Conservation (phyloP, 208 protist genomes). For the Kentomonas sorsogonicus region DNA sequence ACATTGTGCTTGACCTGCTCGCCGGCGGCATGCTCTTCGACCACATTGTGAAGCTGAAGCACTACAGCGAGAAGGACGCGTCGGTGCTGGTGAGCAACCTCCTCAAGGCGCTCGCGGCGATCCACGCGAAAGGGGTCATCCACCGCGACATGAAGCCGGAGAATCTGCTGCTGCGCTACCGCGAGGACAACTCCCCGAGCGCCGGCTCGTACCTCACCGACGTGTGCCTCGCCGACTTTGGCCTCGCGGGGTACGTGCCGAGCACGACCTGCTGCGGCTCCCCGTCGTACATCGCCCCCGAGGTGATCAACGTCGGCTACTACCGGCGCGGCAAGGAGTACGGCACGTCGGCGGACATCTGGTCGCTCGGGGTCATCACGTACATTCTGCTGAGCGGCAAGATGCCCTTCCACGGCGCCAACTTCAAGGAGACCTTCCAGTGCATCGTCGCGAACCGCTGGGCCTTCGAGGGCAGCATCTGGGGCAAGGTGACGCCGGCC, state of each 20-base stretch:
- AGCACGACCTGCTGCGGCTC: slow-evolving; percentile 73
- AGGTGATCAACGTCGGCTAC: slow-evolving; percentile 74
- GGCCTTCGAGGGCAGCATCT: slow-evolving; percentile 44
- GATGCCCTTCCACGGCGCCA: slow-evolving; percentile 65
- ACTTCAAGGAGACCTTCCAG: slow-evolving; percentile 60
- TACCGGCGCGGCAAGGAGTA: slow-evolving; percentile 42
- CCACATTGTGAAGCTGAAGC: slow-evolving; percentile 91
- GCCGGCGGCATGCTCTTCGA: slow-evolving; percentile 97
- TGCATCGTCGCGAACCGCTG: slow-evolving; percentile 55
- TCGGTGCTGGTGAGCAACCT: slow-evolving; percentile 96
- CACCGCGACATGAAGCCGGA: slow-evolving; percentile 99
- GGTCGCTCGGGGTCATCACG: slow-evolving; percentile 80
- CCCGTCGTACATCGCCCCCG: slow-evolving; percentile 76
- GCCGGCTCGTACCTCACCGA: slow-evolving; percentile 51
- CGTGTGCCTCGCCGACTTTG: slow-evolving; percentile 97
- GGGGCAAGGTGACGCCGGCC: slow-evolving; percentile 36
- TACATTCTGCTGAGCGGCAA: slow-evolving; percentile 75
- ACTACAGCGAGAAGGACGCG: slow-evolving; percentile 96
- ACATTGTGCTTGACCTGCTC: slow-evolving; percentile 98
- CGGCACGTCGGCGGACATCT: slow-evolving; percentile 77
- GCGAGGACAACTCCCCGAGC: slow-evolving; percentile 30
- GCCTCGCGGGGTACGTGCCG: slow-evolving; percentile 88
- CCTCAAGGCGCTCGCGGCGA: slow-evolving; percentile 91
- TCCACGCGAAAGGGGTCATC: slow-evolving; percentile 97
- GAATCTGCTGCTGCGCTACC: slow-evolving; percentile 98